phyloP scores from a whole-genome alignment of 2,329 filamentous ascomycete species.

The Alternaria atra region DNA sequence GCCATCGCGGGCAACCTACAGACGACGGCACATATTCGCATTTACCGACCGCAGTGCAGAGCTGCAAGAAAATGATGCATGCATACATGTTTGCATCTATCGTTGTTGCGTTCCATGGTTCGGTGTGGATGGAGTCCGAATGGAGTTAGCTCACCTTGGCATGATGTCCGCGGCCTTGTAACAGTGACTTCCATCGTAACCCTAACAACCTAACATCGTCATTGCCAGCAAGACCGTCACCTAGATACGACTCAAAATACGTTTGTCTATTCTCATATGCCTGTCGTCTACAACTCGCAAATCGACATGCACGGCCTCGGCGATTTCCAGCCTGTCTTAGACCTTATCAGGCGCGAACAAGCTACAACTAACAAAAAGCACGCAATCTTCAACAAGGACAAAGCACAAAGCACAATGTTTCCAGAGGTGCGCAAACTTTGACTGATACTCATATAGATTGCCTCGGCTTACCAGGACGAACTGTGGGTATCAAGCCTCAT shows the following conservation, averaged over 20 bases:
- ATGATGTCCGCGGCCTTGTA: neutral
- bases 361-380: neutral
- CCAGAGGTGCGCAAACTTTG: neutral
- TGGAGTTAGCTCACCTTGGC: conserved; percentile 11
- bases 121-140: conserved; percentile 5
- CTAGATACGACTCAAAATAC: neutral
- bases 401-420: neutral
- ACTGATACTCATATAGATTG: neutral
- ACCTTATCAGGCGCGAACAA: neutral
- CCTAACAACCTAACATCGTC: neutral
- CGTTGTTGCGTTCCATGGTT: conserved; percentile 18
- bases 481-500: too few species aligned
- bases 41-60: neutral
- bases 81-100: conserved; percentile 4
- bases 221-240: neutral
- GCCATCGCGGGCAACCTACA: conserved; percentile 4
- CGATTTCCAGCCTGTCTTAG: neutral
- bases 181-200: neutral
- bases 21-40: neutral
- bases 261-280: neutral
- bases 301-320: neutral
- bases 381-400: neutral
- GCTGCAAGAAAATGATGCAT: neutral
- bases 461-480: neutral
- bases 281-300: too few species aligned